Evolutionary conservation across 306 rosid genomes (phyloP).

Genomic region (Ormosia emarginata): DNA sequence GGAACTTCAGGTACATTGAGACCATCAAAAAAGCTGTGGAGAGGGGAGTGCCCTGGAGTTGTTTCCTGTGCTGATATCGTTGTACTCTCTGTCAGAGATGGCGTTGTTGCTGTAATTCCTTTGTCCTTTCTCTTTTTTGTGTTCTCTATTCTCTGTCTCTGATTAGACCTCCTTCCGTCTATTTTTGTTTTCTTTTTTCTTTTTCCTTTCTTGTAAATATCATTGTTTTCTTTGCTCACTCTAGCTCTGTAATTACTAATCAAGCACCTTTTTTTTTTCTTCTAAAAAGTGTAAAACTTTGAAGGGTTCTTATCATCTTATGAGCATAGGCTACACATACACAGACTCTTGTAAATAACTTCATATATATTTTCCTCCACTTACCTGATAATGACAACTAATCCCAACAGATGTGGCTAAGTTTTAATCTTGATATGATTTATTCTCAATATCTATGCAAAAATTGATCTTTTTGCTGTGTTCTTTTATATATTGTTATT

Average conservation of each 20-base stretch:
- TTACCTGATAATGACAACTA: background rate
- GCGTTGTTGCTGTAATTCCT: constrained; percentile 61
- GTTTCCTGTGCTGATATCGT: constrained; percentile 95
- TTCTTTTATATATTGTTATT: background rate
- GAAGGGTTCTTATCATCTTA: background rate
- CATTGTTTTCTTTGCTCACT: background rate
- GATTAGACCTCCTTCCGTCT: background rate
- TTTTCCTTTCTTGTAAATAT: too few relatives aligned
- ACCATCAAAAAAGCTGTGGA: constrained; percentile 91
- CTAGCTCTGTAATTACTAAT: background rate
- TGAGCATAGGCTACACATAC: too few relatives aligned
- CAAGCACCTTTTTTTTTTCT: background rate
- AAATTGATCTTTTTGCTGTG: background rate
- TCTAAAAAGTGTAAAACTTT: background rate
- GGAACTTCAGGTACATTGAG: constrained; percentile 94
- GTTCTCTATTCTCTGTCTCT: too few relatives aligned
- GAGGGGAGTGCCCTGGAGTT: constrained; percentile 93
- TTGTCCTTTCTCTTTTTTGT: background rate
- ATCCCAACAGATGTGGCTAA: background rate
- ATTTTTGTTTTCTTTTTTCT: too few relatives aligned
- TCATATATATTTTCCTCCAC: too few relatives aligned
- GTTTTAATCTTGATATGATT: too few relatives aligned
- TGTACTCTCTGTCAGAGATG: constrained; percentile 91
- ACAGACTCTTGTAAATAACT: background rate
- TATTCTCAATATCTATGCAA: too few relatives aligned